Percentiles rank a stretch among this genome's conserved stretches.
Conservation (phyloP, 768 basidiomycete species). For the Lepiota venenata region DNA sequence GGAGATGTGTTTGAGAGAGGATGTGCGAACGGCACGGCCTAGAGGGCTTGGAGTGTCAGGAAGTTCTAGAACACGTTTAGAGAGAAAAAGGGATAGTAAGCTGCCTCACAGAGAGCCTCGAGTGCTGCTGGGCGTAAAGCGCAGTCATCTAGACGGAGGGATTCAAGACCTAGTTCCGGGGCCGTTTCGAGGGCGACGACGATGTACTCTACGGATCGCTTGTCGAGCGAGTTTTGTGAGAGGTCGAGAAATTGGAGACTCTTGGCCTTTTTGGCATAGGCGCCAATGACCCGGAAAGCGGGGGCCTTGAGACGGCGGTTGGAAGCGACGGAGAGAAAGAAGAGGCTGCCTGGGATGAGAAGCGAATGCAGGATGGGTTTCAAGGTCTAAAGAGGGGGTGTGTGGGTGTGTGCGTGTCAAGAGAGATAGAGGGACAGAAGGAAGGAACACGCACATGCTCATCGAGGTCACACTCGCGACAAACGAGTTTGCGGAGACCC, state of each 20-base stretch:
- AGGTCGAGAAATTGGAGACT: constrained; percentile 85
- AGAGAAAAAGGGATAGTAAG: neutral
- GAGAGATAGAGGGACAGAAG: neutral
- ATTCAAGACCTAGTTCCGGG: constrained; percentile 59
- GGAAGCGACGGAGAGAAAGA: constrained; percentile 82
- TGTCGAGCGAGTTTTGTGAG: constrained; percentile 83
- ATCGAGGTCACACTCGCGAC: constrained; percentile 87
- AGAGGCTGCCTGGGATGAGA: constrained; percentile 76
- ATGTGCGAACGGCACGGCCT: constrained; percentile 84
- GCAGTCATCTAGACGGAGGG: constrained; percentile 89
- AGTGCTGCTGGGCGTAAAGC: constrained; percentile 66
- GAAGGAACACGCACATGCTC: constrained; percentile 54
- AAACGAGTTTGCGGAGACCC: constrained; percentile 82
- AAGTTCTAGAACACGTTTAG: neutral
- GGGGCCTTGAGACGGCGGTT: constrained; percentile 76
- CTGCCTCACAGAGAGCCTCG: constrained; percentile 71
- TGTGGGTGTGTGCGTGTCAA: neutral
- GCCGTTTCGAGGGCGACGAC: constrained; percentile 59
- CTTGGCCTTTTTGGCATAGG: constrained; percentile 78
- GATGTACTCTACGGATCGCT: constrained; percentile 79
- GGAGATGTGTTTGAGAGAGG: constrained; percentile 84
- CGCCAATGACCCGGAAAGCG: constrained; percentile 78
- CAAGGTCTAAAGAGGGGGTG: constrained; percentile 46
- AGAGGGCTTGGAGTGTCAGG: constrained; percentile 3
- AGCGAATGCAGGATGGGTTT: constrained; percentile 91